Base-by-base conservation (phyloP, 768 basidiomycete genomes). In the Leccinum aurantiacum region DNA sequence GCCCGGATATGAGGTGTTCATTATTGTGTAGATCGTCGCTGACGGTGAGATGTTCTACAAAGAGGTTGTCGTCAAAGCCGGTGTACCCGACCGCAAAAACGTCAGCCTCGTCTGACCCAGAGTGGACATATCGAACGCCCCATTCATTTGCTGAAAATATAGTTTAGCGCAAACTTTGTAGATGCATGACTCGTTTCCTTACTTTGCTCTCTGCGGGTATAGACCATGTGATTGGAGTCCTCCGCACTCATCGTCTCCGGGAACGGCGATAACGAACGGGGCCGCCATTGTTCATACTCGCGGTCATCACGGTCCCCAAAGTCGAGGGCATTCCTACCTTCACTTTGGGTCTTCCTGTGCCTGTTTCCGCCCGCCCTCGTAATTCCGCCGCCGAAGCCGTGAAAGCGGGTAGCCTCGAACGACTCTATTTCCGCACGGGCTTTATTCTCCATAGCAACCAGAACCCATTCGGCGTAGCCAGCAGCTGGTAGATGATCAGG, bases 341-440 rank as follows among this genome's bases (percentile, higher is more conserved):
- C 79, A 44, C 77, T 74, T 62, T 74, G 71, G 10, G 78, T 76
- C 37, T 75, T 79, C 17, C 84, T 77, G 60, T 87, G 76, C 74
- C 80, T 80, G 64, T 79, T 83, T 4, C 37, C 47, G 6, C 59
- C 25, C 33, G 27, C 10, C 35, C 37, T 59, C 25, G 58, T 38
- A 38, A 17, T 37, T 19, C 27, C 44, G 27, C 54, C 25, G 14
- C 59, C 54, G 19, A 53, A 41, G 13, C 17, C 46, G 41, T 37
- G 57, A 25, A 61, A 58, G 11, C 41, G 25, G 50, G 38, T 54
- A 14, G 63, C 41, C 54, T 59, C 57, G 10, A 55, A 33, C 22
- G 48, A 64, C 31, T 60, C 65, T 41, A 71, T 62, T 64, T 65
- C 70, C 11, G 53, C 59, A 24, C 54, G 64, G 52, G 60, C 33